phyloP scores from a whole-genome alignment of 371 early-diverging fungal genomes.

The Syncephalastrum sp. region DNA sequence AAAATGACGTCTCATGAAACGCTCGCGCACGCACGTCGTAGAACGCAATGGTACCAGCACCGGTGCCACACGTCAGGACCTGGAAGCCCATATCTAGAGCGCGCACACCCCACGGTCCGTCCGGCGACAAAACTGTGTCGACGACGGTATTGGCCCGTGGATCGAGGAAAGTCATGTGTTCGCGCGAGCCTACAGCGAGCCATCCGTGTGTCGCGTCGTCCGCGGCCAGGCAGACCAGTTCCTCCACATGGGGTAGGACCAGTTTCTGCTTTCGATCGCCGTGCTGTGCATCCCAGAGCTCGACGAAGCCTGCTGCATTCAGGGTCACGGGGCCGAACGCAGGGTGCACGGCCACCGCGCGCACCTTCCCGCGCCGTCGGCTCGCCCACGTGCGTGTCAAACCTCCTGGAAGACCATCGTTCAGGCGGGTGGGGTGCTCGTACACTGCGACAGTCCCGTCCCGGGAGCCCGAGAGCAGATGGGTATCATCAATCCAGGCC shows the following conservation, averaged over 20 bases:
- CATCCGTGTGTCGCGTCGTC: slow-evolving; percentile 31
- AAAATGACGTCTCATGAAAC: slow-evolving; percentile 7
- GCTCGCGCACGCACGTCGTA: slow-evolving; percentile 48
- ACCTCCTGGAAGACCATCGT: too few species aligned
- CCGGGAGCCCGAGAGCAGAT: slow-evolving; percentile 58
- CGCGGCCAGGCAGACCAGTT: slow-evolving; percentile 56
- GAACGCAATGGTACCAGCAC: slow-evolving; percentile 43
- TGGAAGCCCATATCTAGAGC: slow-evolving; percentile 49
- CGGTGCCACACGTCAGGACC: slow-evolving; percentile 60
- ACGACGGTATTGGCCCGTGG: slow-evolving; percentile 42
- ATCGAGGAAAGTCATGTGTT: slow-evolving; percentile 61
- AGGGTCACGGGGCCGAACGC: too few species aligned
- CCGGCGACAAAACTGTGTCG: slow-evolving; percentile 50
- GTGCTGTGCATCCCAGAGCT: too few species aligned
- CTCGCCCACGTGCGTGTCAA: too few species aligned
- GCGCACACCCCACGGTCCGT: slow-evolving; percentile 73
- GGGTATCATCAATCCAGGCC: slow-evolving; percentile 54
- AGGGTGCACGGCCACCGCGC: too few species aligned
- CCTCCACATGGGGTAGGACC: slow-evolving; percentile 40
- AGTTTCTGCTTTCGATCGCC: slow-evolving; percentile 8
- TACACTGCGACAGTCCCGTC: slow-evolving; percentile 49
- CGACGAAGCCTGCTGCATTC: too few species aligned
- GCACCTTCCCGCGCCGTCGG: too few species aligned
- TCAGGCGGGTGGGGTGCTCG: too few species aligned
- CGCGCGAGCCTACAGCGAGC: slow-evolving; percentile 62